Evolutionary conservation across 805 yeast genomes (phyloP), one percentile per base, ranked within the genome.

Genomic region (Kodamaea jinghongensis): DNA sequence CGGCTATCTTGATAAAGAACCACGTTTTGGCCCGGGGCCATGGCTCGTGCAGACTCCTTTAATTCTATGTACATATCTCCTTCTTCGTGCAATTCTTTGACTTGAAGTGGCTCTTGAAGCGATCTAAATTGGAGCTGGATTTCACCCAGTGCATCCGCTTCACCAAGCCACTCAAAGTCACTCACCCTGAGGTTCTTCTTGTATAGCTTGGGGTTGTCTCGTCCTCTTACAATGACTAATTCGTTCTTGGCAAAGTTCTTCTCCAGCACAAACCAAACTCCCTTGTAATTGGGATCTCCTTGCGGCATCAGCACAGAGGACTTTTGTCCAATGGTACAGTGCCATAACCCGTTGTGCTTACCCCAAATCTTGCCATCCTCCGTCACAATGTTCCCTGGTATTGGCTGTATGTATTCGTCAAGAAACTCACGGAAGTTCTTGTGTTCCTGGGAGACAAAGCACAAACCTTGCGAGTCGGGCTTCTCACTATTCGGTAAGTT

Each of bases 381-480:
- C 0, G 90, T 83, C n/a, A 87, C 71, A 6, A 93, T 78, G 44
- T 85, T 74, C 0, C 98, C 99, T 1, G 88, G 88, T 5, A 70
- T 70, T 1, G 84, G 81, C 9, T 71, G 75, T 3, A 91, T 68
- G 53, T 83, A 93, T 47, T 89, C 91, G 42, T 73, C 70, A 20
- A 91, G 62, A 52, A 93, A 93, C 39, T 78, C 75, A 15, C 80
- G 68, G 57, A 90, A 88, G 39, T 78, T 76, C 5, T 78, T 78
- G 36, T 72, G 75, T 28, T 63, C 69, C 42, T 76, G 84, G 28
- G 78, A 74, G 6, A 93, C 96, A 68, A 93, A 93, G 57, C 99
- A 93, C 7, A 93, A 70, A 0, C 99, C 99, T 56, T 86, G 96
- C 1, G 97, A 89, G 56, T 93, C 99, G 0, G 88, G 93, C 52